Conservation (phyloP, 805 yeast species). For the Tetrapisispora iriomotensis region DNA sequence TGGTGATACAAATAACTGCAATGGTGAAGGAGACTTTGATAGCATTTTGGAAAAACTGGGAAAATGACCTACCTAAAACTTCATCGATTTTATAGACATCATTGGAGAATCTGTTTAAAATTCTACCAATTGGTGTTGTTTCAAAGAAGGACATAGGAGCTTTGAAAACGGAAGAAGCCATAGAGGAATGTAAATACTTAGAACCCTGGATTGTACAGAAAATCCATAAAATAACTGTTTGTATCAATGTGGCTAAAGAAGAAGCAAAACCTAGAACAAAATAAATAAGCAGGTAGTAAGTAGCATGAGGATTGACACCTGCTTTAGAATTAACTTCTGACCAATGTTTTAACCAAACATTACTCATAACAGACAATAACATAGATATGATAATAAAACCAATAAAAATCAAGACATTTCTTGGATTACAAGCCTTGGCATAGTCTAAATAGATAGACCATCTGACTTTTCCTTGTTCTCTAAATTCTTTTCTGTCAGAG, state of each 20-base stretch:
- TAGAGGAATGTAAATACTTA: constrained; percentile 55
- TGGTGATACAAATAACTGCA: constrained; percentile 68
- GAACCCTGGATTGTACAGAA: constrained; percentile 81
- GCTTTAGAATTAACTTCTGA: constrained; percentile 71
- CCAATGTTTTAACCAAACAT: constrained; percentile 96
- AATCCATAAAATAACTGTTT: constrained; percentile 64
- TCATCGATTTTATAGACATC: constrained; percentile 89
- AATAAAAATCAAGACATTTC: constrained; percentile 50
- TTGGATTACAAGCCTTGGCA: constrained; percentile 77
- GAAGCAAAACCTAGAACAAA: constrained; percentile 62
- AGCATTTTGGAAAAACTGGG: constrained; percentile 54
- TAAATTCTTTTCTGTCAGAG: constrained; percentile 49
- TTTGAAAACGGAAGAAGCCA: constrained; percentile 65
- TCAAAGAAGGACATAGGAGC: constrained; percentile 96
- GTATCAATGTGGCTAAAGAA: constrained; percentile 50
- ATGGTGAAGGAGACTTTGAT: constrained; percentile 66
- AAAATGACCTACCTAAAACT: constrained; percentile 56
- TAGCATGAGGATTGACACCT: constrained; percentile 66
- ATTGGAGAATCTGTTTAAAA: constrained; percentile 81
- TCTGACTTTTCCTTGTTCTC: constrained; percentile 89
- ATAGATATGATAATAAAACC: constrained; percentile 47
- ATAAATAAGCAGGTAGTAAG: constrained; percentile 64
- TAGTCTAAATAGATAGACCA: constrained; percentile 77
- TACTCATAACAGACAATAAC: constrained; percentile 54
- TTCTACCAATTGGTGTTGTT: constrained; percentile 90